Conservation (phyloP, 495 filamentous ascomycete species). For the Penicillium daleae region DNA sequence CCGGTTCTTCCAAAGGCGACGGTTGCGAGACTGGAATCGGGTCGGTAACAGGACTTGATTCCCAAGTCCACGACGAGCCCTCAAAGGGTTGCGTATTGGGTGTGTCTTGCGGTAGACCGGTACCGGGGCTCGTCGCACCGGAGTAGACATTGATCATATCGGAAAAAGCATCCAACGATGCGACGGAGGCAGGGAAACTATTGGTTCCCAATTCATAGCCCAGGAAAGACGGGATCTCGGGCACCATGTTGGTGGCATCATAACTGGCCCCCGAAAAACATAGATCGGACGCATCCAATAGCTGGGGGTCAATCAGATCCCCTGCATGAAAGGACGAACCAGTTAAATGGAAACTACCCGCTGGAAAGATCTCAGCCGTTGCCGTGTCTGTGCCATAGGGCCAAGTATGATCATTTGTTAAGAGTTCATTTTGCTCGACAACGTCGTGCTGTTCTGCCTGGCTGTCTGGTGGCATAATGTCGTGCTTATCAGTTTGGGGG, state of each 20-base stretch:
- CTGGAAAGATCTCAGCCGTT: not conserved
- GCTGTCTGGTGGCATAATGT: not conserved
- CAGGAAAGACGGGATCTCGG: not conserved
- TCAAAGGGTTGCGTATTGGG: not conserved
- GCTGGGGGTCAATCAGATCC: not conserved
- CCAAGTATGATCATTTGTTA: not conserved
- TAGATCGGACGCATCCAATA: not conserved
- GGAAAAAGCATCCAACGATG: conserved; percentile 3
- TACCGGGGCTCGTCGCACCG: not conserved
- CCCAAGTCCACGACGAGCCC: not conserved
- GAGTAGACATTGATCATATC: conserved; percentile 6
- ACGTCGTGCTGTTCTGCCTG: too few species aligned
- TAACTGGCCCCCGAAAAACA: not conserved
- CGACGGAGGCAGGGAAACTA: conserved; percentile 3
- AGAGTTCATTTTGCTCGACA: not conserved
- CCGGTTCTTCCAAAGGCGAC: not conserved
- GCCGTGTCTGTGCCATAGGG: too few species aligned
- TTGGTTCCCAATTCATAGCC: not conserved
- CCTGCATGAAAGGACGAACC: not conserved
- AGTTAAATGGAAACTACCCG: not conserved
- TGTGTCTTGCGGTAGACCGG: not conserved
- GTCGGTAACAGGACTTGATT: not conserved
- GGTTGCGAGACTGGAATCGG: not conserved
- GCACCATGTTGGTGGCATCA: not conserved
- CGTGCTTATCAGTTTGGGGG: not conserved